Evolutionary conservation across 495 filamentous ascomycete genomes (phyloP), one percentile per base, ranked within the genome.

Genomic region (Penicillium samsonianum): DNA sequence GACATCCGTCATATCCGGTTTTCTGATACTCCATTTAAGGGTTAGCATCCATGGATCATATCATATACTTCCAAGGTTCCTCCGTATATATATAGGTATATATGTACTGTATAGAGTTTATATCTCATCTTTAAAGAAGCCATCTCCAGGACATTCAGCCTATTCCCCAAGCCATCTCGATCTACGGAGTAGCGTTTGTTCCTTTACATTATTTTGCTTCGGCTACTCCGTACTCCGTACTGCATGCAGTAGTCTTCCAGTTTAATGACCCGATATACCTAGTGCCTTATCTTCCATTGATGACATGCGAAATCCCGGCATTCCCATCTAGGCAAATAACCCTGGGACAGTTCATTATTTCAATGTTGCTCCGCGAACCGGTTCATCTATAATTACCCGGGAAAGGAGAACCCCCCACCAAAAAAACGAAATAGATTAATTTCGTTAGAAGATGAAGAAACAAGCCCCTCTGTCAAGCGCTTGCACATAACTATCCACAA

Each of bases 381-480:
- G 42, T 17, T 28, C 38, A 50, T 35, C 5, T 31, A 8, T 31
- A 17, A 43, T 23, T 44, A 17, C 6, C 33, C 20, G 17, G n/a
- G 28, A 35, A 48, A 37, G 48, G 37, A 23, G 50, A 19, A 16
- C 22, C 2, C 42, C n/a, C 23, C 2, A 42, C 43, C 3, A 19
- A 50, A 49, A 47, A 47, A n/a, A n/a, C n/a, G n/a, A n/a, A n/a
- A n/a, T n/a, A n/a, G 9, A 49, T 33, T 12, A 28, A 49, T n/a
- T 20, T 20, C 26, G 26, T 60, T 50, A 69, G 48, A 69, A 69
- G 22, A 67, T 67, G 50, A 69, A 69, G 11, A 67, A 50, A 42
- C 62, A 65, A 33, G 64, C 60, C 41, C 56, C 38, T 28, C 53
- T 44, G 44, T 69, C 67, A 33, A 69, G 33, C 1, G 28, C 30